These are phyloP conservation scores for Nicotiana undulata DNA, from an alignment of 257 asterid species.

Conservation along the genomic window DNA sequence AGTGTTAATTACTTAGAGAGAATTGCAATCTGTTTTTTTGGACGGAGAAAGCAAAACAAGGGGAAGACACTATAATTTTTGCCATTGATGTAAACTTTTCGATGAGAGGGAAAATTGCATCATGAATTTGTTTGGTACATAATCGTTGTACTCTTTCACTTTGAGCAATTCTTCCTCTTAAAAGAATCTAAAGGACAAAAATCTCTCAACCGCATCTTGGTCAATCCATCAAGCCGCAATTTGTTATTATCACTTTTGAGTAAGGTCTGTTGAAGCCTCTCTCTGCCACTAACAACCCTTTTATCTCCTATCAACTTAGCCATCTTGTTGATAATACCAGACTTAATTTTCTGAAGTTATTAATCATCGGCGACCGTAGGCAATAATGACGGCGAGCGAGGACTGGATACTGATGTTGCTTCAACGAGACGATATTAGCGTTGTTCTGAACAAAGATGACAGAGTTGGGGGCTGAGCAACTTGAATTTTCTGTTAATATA, in stretches of 20 bases:
- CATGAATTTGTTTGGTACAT: not conserved
- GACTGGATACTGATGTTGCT: too few species aligned
- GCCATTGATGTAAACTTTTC: not conserved
- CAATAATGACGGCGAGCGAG: too few species aligned
- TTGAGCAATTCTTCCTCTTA: not conserved
- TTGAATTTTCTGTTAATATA: too few species aligned
- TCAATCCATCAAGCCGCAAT: conserved; percentile 58
- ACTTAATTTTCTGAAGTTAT: too few species aligned
- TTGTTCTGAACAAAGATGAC: too few species aligned
- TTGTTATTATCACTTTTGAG: conserved; percentile 74
- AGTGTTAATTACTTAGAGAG: not conserved
- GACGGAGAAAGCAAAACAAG: not conserved
- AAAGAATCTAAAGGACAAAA: not conserved
- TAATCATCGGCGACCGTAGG: too few species aligned
- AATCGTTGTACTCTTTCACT: not conserved
- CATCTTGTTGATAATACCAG: conserved; percentile 41
- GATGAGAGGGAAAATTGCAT: not conserved
- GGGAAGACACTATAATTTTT: not conserved
- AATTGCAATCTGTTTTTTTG: not conserved
- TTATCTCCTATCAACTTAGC: conserved; percentile 93
- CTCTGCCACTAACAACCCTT: conserved; percentile 92
- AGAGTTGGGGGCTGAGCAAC: too few species aligned
- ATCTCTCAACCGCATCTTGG: not conserved
- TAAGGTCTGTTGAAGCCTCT: conserved; percentile 94
- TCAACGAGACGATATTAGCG: too few species aligned